A percentile compares a stretch with the other conserved stretches of the same genome.
Conservation (phyloP, 1,284 basidiomycete species). For the Trametes versicolor region DNA sequence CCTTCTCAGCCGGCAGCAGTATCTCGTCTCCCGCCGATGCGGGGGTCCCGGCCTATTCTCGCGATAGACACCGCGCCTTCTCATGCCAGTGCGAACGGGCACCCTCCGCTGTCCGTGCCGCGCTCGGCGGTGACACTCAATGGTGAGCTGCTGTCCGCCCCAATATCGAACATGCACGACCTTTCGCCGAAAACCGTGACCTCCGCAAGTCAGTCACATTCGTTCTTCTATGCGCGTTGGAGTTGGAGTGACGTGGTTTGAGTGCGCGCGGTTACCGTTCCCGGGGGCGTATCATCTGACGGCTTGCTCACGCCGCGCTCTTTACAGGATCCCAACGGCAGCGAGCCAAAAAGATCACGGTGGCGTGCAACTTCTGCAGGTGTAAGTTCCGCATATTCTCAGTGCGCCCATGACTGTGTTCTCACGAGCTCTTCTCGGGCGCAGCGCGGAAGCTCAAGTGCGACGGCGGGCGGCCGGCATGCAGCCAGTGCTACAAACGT, state of each 20-base stretch:
- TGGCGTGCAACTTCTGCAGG: slow-evolving; percentile 87
- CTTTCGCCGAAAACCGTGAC: slow-evolving; percentile 44
- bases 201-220: slow-evolving; percentile 42
- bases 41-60: slow-evolving; percentile 68
- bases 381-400: slow-evolving; percentile 58
- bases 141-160: slow-evolving; percentile 38
- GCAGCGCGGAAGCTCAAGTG: slow-evolving; percentile 85
- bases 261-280: slow-evolving; percentile 16
- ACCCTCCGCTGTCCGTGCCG: slow-evolving; percentile 57
- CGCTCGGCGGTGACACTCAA: slow-evolving; percentile 46
- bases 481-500: slow-evolving; percentile 80
- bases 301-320: slow-evolving; percentile 27
- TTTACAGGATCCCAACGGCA: slow-evolving; percentile 54
- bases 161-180: slow-evolving; percentile 40
- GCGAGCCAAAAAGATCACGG: slow-evolving; percentile 82
- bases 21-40: slow-evolving; percentile 51
- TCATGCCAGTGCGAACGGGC: slow-evolving; percentile 55
- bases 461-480: slow-evolving; percentile 82
- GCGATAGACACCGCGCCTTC: slow-evolving; percentile 74
- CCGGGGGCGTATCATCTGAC: slow-evolving; percentile 7
- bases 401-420: slow-evolving; percentile 14
- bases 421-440: slow-evolving; percentile 27
- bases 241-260: slow-evolving; percentile 15
- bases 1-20: slow-evolving; percentile 35
- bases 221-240: slow-evolving; percentile 19